phyloP scores from a whole-genome alignment of 164 flowering plant species.

The Liquidambar formosana region DNA sequence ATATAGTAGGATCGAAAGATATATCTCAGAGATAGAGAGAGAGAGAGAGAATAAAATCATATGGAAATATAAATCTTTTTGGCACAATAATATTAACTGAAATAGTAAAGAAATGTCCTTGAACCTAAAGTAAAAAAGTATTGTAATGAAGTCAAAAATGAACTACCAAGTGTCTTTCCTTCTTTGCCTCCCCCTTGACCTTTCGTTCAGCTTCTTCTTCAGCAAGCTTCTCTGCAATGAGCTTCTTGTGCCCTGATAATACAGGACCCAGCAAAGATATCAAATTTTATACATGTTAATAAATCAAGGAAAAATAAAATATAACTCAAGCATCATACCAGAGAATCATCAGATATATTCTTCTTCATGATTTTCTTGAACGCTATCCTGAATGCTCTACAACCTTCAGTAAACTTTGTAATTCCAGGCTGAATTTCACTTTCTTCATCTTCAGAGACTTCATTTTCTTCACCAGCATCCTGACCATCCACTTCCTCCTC shows the following conservation, averaged over 20 bases:
- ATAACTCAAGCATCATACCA: slow-evolving; percentile 42
- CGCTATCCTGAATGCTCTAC: slow-evolving; percentile 69
- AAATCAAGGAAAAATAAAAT: background rate
- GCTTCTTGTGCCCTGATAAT: slow-evolving; percentile 74
- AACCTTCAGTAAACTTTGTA: slow-evolving; percentile 66
- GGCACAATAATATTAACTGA: too few species aligned
- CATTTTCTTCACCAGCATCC: slow-evolving; percentile 24
- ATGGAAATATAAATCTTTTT: too few species aligned
- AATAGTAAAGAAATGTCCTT: background rate
- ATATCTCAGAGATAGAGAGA: too few species aligned
- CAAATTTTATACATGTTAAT: background rate
- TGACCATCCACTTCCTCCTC: slow-evolving; percentile 31
- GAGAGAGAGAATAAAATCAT: too few species aligned
- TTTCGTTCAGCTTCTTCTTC: slow-evolving; percentile 73
- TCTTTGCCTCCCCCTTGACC: slow-evolving; percentile 71
- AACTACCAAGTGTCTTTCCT: slow-evolving; percentile 86
- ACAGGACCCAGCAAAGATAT: slow-evolving; percentile 74
- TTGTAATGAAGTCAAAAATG: too few species aligned
- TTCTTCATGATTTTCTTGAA: slow-evolving; percentile 70
- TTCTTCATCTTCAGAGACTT: slow-evolving; percentile 46
- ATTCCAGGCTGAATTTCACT: slow-evolving; percentile 56
- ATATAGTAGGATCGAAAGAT: too few species aligned
- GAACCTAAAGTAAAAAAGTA: background rate
- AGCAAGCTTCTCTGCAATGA: slow-evolving; percentile 84
- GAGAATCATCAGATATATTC: slow-evolving; percentile 46